phyloP scores from a whole-genome alignment of 257 asterid genomes.

The Fraxinus pennsylvanica region DNA sequence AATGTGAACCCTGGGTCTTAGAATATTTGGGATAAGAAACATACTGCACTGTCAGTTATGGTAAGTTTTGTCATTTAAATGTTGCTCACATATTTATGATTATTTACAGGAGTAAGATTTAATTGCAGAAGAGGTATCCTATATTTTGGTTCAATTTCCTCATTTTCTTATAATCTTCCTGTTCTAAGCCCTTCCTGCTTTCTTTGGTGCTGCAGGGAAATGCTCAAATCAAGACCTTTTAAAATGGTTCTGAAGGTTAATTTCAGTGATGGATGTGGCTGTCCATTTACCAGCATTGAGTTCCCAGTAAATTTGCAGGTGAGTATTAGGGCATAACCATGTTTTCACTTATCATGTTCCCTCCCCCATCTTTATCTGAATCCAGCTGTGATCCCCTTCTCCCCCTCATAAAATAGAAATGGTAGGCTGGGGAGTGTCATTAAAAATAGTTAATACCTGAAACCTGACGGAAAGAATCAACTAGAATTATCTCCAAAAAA shows the following conservation, averaged over 20 bases:
- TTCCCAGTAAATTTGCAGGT: slow-evolving; percentile 30
- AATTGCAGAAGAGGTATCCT: neutral
- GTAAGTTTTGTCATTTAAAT: neutral
- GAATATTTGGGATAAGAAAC: neutral
- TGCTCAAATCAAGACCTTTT: slow-evolving; percentile 26
- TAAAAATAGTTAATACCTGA: neutral
- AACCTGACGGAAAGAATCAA: neutral
- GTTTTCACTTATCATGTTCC: neutral
- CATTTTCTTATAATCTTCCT: neutral
- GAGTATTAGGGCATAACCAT: neutral
- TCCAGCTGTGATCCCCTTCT: neutral
- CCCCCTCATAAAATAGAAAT: neutral
- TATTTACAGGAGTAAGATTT: neutral
- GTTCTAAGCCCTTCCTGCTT: neutral
- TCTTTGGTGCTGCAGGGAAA: slow-evolving; percentile 24
- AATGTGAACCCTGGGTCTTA: neutral
- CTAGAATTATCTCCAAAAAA: neutral
- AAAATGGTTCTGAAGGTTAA: slow-evolving; percentile 31
- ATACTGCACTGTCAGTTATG: neutral
- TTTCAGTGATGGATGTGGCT: slow-evolving; percentile 34
- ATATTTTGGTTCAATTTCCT: neutral
- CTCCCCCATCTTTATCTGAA: neutral
- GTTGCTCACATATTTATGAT: neutral
- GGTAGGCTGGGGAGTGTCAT: neutral
- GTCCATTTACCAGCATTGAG: slow-evolving; percentile 25